These are phyloP conservation scores for Nicotiana otophora DNA, from an alignment of 257 asterid genomes.

Conservation along the genomic window DNA sequence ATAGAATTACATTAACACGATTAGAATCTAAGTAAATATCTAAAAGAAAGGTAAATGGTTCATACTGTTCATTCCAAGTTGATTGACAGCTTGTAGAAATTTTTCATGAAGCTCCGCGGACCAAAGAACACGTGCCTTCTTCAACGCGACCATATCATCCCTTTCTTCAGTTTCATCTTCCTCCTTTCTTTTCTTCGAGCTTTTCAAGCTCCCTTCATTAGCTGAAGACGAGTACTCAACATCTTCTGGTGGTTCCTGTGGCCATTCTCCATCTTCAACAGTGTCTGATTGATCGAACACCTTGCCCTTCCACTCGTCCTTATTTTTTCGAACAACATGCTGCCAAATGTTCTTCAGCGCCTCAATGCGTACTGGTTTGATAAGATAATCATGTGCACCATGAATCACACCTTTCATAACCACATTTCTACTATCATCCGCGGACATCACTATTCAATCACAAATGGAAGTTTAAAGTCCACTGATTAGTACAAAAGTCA, in stretches of 20 bases:
- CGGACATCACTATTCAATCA: conserved; percentile 79
- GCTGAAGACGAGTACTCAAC: conserved; percentile 64
- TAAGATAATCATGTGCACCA: conserved; percentile 90
- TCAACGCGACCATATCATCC: conserved; percentile 59
- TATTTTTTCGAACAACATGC: conserved; percentile 77
- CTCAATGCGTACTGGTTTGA: conserved; percentile 82
- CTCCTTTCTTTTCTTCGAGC: conserved; percentile 58
- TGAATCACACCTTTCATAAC: conserved; percentile 93
- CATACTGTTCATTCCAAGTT: conserved; percentile 86
- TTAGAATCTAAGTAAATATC: neutral
- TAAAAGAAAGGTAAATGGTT: neutral
- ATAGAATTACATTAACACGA: neutral
- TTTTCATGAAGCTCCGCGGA: conserved; percentile 89
- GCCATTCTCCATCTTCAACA: conserved; percentile 61
- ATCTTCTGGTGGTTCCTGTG: conserved; percentile 49
- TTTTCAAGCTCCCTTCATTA: conserved; percentile 63
- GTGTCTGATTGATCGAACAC: conserved; percentile 57
- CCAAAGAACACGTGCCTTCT: conserved; percentile 90
- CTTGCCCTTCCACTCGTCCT: conserved; percentile 63
- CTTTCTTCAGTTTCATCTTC: conserved; percentile 72
- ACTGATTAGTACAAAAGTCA: neutral
- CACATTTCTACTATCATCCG: conserved; percentile 72
- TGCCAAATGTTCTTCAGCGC: conserved; percentile 97
- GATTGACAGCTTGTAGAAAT: conserved; percentile 79
- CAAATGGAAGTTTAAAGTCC: neutral